phyloP scores from a whole-genome alignment of 108 stramenopile species.

The Conticribra weissflogii region DNA sequence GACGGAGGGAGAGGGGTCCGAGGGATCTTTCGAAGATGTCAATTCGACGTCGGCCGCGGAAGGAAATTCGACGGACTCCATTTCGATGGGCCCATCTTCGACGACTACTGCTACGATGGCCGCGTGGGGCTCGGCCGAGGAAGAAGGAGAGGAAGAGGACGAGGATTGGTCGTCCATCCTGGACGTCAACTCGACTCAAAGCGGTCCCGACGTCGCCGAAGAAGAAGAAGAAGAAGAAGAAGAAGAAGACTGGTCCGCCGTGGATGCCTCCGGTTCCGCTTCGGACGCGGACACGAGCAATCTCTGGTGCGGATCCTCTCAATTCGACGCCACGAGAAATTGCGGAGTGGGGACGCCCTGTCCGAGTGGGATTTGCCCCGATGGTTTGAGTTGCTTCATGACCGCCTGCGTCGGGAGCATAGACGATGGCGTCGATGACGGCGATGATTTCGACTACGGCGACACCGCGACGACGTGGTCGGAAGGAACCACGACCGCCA shows the following conservation, averaged over 20 bases:
- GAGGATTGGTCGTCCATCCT: too few species aligned
- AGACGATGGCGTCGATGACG: neutral
- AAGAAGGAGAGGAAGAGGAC: too few species aligned
- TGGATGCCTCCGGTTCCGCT: too few species aligned
- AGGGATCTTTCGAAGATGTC: constrained; percentile 7
- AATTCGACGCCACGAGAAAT: constrained; percentile 25
- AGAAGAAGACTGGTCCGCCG: constrained; percentile 34
- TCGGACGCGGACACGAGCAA: constrained; percentile 9
- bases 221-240: too few species aligned
- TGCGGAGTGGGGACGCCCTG: constrained; percentile 40
- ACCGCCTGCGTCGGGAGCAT: constrained; percentile 9
- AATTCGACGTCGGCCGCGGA: constrained; percentile 26
- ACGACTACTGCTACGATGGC: too few species aligned
- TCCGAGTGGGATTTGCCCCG: constrained; percentile 33
- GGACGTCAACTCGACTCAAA: too few species aligned
- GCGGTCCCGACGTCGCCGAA: too few species aligned
- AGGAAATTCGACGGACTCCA: too few species aligned
- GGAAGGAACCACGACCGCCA: neutral
- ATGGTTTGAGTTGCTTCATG: constrained; percentile 39
- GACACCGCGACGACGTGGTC: neutral
- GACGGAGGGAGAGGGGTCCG: too few species aligned
- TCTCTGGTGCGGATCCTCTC: constrained; percentile 34
- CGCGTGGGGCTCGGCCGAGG: too few species aligned
- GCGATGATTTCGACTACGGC: neutral
- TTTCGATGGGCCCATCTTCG: too few species aligned